Evolutionary conservation across 257 asterid genomes (phyloP).

Genomic region (Fraxinus quadrangulata): DNA sequence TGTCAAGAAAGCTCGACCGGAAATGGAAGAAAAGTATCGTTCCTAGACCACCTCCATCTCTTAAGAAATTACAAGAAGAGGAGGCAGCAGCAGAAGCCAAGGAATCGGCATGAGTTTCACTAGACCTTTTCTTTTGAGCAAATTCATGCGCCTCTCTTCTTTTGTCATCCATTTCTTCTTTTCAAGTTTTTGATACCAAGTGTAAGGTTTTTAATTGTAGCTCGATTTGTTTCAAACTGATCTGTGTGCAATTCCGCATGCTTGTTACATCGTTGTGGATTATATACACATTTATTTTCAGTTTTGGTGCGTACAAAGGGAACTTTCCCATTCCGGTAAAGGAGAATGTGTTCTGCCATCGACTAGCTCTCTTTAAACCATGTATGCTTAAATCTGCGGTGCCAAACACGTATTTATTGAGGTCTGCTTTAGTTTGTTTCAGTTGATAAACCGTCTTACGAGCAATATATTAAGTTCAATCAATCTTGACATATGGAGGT

Average conservation of each 20-base stretch:
- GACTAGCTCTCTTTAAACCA: too few species aligned
- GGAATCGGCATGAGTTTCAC: constrained; percentile 51
- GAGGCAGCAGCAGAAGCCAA: constrained; percentile 90
- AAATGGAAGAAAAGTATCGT: constrained; percentile 94
- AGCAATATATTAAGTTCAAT: too few species aligned
- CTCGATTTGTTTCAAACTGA: neutral
- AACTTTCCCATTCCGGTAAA: too few species aligned
- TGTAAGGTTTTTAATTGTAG: neutral
- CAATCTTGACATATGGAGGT: too few species aligned
- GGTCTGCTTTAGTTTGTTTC: too few species aligned
- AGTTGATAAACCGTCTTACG: too few species aligned
- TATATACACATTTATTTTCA: neutral
- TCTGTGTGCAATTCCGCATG: neutral
- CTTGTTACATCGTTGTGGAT: neutral
- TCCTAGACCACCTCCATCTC: constrained; percentile 94
- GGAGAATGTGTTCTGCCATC: too few species aligned
- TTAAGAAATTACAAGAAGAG: constrained; percentile 75
- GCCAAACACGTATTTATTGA: too few species aligned
- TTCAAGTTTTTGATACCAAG: neutral
- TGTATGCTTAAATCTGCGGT: too few species aligned
- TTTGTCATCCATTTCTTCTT: neutral
- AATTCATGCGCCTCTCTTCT: neutral
- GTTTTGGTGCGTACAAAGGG: too few species aligned
- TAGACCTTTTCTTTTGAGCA: neutral
- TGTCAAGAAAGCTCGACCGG: constrained; percentile 84